Conservation (phyloP, 1,139 yeast species). For the Debaryomycetaceae sp. region DNA sequence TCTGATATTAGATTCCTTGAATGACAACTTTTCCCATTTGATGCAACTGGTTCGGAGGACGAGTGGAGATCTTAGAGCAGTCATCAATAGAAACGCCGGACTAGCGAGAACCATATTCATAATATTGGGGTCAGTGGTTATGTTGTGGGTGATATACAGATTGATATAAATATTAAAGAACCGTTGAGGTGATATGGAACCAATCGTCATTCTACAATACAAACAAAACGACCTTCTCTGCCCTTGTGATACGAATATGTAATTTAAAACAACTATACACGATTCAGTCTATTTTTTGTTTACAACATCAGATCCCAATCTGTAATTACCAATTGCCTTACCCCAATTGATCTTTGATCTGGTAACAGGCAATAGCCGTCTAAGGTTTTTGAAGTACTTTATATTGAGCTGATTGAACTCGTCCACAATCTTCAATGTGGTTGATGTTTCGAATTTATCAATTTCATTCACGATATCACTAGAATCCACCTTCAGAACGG, state of each 20-base stretch:
- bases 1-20: slow-evolving; percentile 52
- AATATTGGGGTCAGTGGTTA: slow-evolving; percentile 58
- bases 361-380: slow-evolving; percentile 90
- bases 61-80: slow-evolving; percentile 58
- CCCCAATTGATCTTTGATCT: slow-evolving; percentile 95
- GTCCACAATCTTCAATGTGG: slow-evolving; percentile 58
- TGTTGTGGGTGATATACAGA: slow-evolving; percentile 65
- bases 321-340: slow-evolving; percentile 83
- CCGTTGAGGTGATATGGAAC: not conserved
- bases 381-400: slow-evolving; percentile 71
- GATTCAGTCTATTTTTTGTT: slow-evolving; percentile 12
- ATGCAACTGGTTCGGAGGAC: slow-evolving; percentile 62
- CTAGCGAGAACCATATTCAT: slow-evolving; percentile 38
- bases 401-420: slow-evolving; percentile 76
- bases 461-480: slow-evolving; percentile 50
- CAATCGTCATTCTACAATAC: too few relatives aligned
- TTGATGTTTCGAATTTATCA: slow-evolving; percentile 53
- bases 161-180: slow-evolving; percentile 16
- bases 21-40: slow-evolving; percentile 59
- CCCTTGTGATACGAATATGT: too few relatives aligned
- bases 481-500: slow-evolving; percentile 13
- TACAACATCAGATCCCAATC: slow-evolving; percentile 83
- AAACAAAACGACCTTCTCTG: too few relatives aligned
- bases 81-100: slow-evolving; percentile 44
- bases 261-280: not conserved